phyloP scores from a whole-genome alignment of 1,139 yeast species.

The Zhuliangozyma parablackwelliae region DNA sequence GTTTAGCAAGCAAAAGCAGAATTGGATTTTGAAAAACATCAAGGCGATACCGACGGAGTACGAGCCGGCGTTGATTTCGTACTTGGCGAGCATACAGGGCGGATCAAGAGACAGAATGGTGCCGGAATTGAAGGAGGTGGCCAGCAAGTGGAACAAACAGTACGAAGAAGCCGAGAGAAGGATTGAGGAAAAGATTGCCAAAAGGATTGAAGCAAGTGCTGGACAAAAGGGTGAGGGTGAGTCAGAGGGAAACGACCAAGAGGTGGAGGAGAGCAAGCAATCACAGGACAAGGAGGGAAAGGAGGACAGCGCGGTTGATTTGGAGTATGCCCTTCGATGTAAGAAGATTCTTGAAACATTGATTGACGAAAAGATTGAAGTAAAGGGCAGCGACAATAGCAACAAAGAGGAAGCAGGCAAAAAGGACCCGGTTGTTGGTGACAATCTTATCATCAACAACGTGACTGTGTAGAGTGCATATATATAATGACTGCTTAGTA shows the following conservation, averaged over 20 bases:
- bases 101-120: constrained; percentile 60
- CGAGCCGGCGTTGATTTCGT: constrained; percentile 48
- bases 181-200: constrained; percentile 32
- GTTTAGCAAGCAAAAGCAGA: constrained; percentile 90
- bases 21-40: constrained; percentile 79
- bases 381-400: background rate
- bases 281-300: background rate
- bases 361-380: constrained; percentile 4
- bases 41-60: constrained; percentile 54
- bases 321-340: constrained; percentile 11
- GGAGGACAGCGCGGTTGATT: constrained; percentile 10
- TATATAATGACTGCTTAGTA: too few species aligned
- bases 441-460: background rate
- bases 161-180: constrained; percentile 38
- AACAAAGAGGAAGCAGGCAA: background rate
- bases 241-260: constrained; percentile 2
- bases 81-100: constrained; percentile 71
- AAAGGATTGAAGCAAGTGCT: constrained; percentile 14
- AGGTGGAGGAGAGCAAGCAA: background rate
- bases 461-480: background rate
- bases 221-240: constrained; percentile 4
- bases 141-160: constrained; percentile 55
- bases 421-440: background rate
- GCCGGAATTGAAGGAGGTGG: constrained; percentile 44
- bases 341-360: constrained; percentile 8